phyloP scores from a whole-genome alignment of 441 rosid genomes.

The Syzygium syzygioides region DNA sequence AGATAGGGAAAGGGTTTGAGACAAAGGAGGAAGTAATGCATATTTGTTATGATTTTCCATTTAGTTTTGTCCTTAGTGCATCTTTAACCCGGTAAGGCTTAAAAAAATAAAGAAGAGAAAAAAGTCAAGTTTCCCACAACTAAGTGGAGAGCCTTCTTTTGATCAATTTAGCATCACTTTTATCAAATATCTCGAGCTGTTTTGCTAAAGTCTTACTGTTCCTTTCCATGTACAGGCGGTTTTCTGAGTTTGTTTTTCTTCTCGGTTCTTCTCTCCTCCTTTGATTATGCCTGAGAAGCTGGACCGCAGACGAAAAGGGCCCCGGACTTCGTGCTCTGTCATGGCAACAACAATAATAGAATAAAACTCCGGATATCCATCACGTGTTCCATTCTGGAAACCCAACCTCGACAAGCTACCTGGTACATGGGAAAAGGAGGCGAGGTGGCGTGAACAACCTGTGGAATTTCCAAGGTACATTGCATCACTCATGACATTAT shows the following conservation, averaged over 20 bases:
- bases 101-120: background rate
- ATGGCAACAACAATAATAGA: slow-evolving; percentile 9
- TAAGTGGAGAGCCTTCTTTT: slow-evolving; percentile 33
- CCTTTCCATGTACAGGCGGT: slow-evolving; percentile 8
- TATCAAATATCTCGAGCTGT: background rate
- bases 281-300: slow-evolving; percentile 16
- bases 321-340: slow-evolving; percentile 15
- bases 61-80: slow-evolving; percentile 3
- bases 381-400: slow-evolving; percentile 48
- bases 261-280: background rate
- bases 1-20: background rate
- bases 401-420: slow-evolving; percentile 70
- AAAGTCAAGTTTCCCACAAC: slow-evolving; percentile 36
- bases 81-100: background rate
- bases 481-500: slow-evolving; percentile 42
- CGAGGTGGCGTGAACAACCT: slow-evolving; percentile 17
- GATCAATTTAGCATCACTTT: slow-evolving; percentile 18
- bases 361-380: slow-evolving; percentile 22
- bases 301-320: slow-evolving; percentile 9
- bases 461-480: slow-evolving; percentile 26
- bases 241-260: slow-evolving; percentile 12
- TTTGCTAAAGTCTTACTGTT: slow-evolving; percentile 2
- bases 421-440: slow-evolving; percentile 19
- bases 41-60: slow-evolving; percentile 7
- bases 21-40: slow-evolving; percentile 3